Base-by-base conservation (phyloP, 208 protist species). In the Angomonas ambiguus region DNA sequence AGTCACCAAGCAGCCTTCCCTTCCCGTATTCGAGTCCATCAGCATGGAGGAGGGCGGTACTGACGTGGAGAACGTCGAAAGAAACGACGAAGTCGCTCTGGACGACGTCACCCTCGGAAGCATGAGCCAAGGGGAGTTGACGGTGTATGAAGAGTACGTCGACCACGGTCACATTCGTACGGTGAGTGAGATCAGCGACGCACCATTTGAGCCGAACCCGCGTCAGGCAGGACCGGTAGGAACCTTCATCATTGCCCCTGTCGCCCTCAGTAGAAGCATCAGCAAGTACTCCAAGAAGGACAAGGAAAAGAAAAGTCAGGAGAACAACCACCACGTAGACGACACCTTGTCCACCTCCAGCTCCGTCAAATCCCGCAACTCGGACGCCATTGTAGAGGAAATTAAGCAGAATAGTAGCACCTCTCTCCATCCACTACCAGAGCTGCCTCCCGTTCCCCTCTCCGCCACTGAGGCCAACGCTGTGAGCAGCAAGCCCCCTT, bases 401-500 rank as follows among this genome's bases (percentile, higher is more conserved):
- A 59, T 8, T 30, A 6, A 5, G 6, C 53, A 33, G 0, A 62
- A 78, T 51, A 25, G n/a, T n/a, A n/a, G n/a, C n/a, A n/a, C n/a
- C n/a, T n/a, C n/a, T n/a, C n/a, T n/a, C n/a, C n/a, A 53, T 8
- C 62, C 72, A 4, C 48, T 85, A 31, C 76, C 63, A 18, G 51
- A 77, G 18, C 22, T 87, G n/a, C 70, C 72, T 16, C 67, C 85
- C 3, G 67, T 94, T 0, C 65, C 94, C 27, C 91, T 48, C 18
- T 11, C 13, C 38, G 38, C 18, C 38, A 18, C 13, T 48, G 13
- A 18, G 11, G 38, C 38, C 38, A 48, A 11, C 38, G 11, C 38
- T 8, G 38, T 16, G 38, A 45, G 16, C 38, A 16, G 8, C 11
- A 45, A 45, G 38, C 11, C 38, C 38, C 11, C 8, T 45, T 45